A percentile compares a stretch with the other conserved stretches of the same genome.
Evolutionary conservation across 2,329 filamentous ascomycete species (phyloP).

Genomic region (Hypoxylon sp.): DNA sequence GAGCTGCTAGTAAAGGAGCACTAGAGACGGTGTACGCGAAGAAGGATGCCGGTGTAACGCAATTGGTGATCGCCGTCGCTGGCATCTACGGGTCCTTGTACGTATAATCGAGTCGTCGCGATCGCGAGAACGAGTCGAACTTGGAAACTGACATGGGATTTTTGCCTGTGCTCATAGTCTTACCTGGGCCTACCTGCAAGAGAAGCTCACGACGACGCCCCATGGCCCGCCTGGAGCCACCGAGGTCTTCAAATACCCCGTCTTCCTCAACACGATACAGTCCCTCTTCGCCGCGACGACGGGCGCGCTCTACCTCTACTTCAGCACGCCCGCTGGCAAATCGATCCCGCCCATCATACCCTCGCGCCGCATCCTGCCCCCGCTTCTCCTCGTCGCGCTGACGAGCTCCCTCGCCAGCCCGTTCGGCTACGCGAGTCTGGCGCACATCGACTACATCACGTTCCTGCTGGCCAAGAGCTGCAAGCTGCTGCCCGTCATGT

Average conservation of each 20-base stretch:
- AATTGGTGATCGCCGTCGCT: constrained; percentile 88
- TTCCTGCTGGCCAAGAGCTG: constrained; percentile 98
- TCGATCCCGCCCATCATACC: constrained; percentile 80
- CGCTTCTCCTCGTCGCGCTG: constrained; percentile 86
- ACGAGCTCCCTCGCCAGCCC: constrained; percentile 93
- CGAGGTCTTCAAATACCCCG: constrained; percentile 90
- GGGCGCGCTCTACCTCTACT: constrained; percentile 83
- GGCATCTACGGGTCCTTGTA: constrained; percentile 99
- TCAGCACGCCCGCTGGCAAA: constrained; percentile 70
- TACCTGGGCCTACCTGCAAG: constrained; percentile 96
- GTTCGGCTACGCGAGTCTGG: constrained; percentile 92
- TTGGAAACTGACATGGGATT: constrained; percentile 9
- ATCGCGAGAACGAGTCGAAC: background rate
- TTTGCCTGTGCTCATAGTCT: constrained; percentile 68
- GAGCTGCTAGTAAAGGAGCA: constrained; percentile 40
- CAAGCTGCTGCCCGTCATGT: constrained; percentile 99
- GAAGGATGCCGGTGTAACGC: constrained; percentile 74
- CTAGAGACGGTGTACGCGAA: constrained; percentile 51
- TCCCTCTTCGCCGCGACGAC: constrained; percentile 88
- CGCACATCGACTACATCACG: constrained; percentile 97
- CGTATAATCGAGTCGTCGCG: constrained; percentile 50
- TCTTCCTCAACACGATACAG: constrained; percentile 97
- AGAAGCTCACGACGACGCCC: constrained; percentile 93
- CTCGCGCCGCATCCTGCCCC: constrained; percentile 78
- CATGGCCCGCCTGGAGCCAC: constrained; percentile 76